phyloP scores from a whole-genome alignment of 306 rosid genomes.

The Rubus idaeus region DNA sequence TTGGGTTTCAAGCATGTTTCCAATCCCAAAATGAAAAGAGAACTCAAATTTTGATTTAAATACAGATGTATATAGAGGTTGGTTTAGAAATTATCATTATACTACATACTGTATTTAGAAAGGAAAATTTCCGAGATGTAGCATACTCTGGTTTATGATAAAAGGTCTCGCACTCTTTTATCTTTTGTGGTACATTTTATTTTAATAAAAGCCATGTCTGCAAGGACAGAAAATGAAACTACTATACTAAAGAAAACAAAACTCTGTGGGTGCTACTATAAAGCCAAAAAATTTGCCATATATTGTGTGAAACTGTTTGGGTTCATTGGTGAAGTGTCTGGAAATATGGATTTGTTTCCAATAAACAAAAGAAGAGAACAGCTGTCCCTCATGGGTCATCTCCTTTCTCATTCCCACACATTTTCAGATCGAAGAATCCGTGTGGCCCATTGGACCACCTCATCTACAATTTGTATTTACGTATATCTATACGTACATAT shows the following conservation, averaged over 20 bases:
- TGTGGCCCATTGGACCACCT: constrained; percentile 77
- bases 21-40: background rate
- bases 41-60: background rate
- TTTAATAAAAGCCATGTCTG: no score
- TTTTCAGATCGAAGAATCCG: constrained; percentile 38
- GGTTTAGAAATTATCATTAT: no score
- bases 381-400: constrained; percentile 45
- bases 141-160: background rate
- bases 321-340: background rate
- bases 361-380: constrained; percentile 23
- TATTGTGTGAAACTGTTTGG: background rate
- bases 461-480: constrained; percentile 38
- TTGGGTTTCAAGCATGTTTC: background rate
- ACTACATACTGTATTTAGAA: no score
- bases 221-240: no score
- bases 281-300: constrained; percentile 7
- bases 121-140: no score
- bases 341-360: background rate
- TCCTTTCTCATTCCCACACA: constrained; percentile 35
- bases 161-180: background rate
- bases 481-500: background rate
- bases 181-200: background rate
- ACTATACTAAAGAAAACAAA: background rate
- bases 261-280: background rate
- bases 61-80: background rate